A percentile compares a stretch with the other conserved stretches of the same genome.
Conservation (phyloP, 1,284 basidiomycete genomes). For the Trametes hirsuta region DNA sequence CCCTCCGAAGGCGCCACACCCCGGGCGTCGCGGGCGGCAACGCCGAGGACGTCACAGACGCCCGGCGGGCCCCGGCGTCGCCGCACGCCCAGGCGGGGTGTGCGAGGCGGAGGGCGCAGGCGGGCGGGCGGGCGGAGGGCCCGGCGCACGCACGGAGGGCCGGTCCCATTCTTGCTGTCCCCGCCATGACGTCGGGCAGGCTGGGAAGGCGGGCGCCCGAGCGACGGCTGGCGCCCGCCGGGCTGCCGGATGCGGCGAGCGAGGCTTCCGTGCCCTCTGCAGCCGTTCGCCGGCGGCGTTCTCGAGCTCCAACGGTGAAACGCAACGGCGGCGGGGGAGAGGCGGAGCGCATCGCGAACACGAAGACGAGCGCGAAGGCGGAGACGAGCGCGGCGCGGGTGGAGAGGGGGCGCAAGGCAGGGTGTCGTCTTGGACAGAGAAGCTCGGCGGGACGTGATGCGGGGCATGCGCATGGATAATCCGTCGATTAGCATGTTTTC, state of each 20-base stretch:
- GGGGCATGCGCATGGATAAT: not conserved
- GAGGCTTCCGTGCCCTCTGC: not conserved
- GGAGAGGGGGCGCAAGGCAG: constrained; percentile 10
- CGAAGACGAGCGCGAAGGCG: not conserved
- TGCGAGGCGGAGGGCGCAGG: not conserved
- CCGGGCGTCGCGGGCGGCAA: not conserved
- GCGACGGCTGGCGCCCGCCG: not conserved
- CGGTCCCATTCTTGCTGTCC: constrained; percentile 12
- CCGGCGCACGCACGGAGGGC: not conserved
- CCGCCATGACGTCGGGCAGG: constrained; percentile 1
- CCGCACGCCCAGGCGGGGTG: not conserved
- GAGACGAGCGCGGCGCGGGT: not conserved
- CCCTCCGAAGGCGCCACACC: not conserved
- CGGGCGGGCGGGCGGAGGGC: not conserved
- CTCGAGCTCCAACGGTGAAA: not conserved
- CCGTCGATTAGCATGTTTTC: not conserved
- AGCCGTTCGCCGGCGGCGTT: not conserved
- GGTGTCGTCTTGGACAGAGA: not conserved
- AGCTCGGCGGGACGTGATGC: constrained; percentile 5
- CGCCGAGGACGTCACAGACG: not conserved
- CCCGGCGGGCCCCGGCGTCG: not conserved
- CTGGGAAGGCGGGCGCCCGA: constrained; percentile 11
- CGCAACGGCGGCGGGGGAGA: not conserved
- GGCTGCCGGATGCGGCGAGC: not conserved
- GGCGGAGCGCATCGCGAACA: not conserved